Evolutionary conservation across 1,139 yeast genomes (phyloP), one percentile per base, ranked within the genome.

Genomic region (Arxiozyma slooffiae): DNA sequence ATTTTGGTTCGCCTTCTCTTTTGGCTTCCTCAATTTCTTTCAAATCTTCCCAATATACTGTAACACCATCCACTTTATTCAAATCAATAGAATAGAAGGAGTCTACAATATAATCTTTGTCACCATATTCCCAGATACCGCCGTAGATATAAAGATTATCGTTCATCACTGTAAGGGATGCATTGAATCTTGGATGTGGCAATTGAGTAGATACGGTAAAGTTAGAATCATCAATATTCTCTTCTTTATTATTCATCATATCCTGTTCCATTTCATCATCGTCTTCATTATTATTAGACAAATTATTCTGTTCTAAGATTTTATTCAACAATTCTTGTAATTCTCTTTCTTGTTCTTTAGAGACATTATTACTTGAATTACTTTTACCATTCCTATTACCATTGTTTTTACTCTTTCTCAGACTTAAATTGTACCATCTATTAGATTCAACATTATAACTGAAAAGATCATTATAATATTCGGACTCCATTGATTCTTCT

Each of bases 131-230:
- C 79, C 82, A 92, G 36, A 83, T 79, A 60, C 98, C 98, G 26
- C 97, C 96, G 63, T 78, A 89, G n/a, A 92, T 83, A 66, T 82
- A 92, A 52, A 89, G 73, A 0, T 77, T 76, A 64, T 92, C 97
- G 60, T 86, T 96, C 38, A 85, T 82, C 1, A 92, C 95, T 54
- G 95, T 82, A 4, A 90, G 79, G 1, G 92, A 72, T 4, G 96
- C 82, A 63, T 92, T 90, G 72, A 89, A 92, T 61, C 97, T 75
- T 7, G 92, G 81, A 62, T 92, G 97, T 1, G 97, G 97, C 48
- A 87, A 68, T 57, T 77, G 80, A 52, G 72, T 78, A 1, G 85
- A 82, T 57, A 81, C 82, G 16, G 48, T 45, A 21, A 45, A 26
- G 5, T n/a, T 39, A 52, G 79, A 82, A 48, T 53, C 58, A 41